These are phyloP conservation scores for Chimonanthus praecox DNA, from an alignment of 164 flowering plant species.

Conservation along the genomic window DNA sequence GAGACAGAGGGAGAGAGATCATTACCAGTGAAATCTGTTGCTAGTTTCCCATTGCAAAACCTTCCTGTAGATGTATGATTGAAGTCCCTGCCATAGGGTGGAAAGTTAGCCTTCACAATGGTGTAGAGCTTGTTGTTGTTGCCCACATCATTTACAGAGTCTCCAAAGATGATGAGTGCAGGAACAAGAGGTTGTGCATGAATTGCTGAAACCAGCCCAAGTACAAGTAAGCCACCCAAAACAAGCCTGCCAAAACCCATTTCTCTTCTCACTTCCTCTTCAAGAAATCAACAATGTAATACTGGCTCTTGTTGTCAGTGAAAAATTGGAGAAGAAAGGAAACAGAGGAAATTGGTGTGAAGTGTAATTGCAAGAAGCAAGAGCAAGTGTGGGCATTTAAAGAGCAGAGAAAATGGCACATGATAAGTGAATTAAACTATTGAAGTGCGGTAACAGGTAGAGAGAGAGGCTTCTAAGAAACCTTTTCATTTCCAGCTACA, in stretches of 20 bases:
- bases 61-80: constrained; percentile 72
- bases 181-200: constrained; percentile 71
- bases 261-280: background rate
- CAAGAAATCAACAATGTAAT: background rate
- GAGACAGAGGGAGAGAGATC: background rate
- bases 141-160: constrained; percentile 81
- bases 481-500: constrained; percentile 22
- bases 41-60: constrained; percentile 90
- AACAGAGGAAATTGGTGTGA: background rate
- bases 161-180: constrained; percentile 77
- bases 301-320: background rate
- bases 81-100: constrained; percentile 90
- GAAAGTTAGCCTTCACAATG: constrained; percentile 70
- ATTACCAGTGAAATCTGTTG: constrained; percentile 82
- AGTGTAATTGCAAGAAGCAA: background rate
- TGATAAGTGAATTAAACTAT: background rate
- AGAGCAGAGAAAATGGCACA: constrained; percentile 9
- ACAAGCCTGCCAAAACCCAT: constrained; percentile 27
- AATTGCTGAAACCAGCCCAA: constrained; percentile 19
- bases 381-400: constrained; percentile 17
- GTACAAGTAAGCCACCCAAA: constrained; percentile 7
- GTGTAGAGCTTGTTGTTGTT: constrained; percentile 73
- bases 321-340: background rate
- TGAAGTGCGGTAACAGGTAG: constrained; percentile 8
- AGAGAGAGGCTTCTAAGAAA: constrained; percentile 17